Evolutionary conservation across 768 basidiomycete species (phyloP), one percentile per base, ranked within the genome.

Genomic region (Candolleomyces efflorescens): DNA sequence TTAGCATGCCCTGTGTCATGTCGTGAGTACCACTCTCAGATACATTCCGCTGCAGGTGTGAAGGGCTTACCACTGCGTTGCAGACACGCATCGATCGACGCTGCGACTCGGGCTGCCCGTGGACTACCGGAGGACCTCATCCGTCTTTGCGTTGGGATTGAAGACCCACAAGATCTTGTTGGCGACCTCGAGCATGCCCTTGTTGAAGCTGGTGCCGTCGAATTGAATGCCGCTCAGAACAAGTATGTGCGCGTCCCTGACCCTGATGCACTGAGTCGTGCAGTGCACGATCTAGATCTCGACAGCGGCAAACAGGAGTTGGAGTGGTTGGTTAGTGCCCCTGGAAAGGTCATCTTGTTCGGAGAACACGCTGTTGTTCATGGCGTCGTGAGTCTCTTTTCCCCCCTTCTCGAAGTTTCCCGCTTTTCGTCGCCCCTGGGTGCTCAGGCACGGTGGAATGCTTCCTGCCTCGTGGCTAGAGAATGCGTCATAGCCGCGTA

Each of bases 1-100:
- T 98, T 74, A 94, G 91, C 62, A 98, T 99, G 96, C 97, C 97
- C 38, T 98, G 97, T 70, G 86, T 93, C 65, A 98, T 99, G 97
- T 97, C 94, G 96, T 98, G 72, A 76, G 95, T 90, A 5, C 55
- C 32, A 32, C 32, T 32, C 32, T 32, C 11, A 11, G 32, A 32
- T 32, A 11, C 32, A 32, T 32, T 32, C 11, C 32, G 32, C n/a
- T 32, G 32, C 32, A 32, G 32, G 32, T 11, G 32, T 11, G 32
- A 32, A 32, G 32, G 32, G 32, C 32, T 32, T 32, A 32, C 32
- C 7, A 32, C 32, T 32, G 32, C 32, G 32, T 32, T 55, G 13
- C 63, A 96, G 96, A 17, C 97, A 99, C 70, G 94, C 97, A 22
- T 98, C 97, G 39, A 99, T 99, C 63, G 95, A 98, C 66, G 86